Conservation (phyloP, 1,284 basidiomycete genomes). For the Meripilus lineatus region DNA sequence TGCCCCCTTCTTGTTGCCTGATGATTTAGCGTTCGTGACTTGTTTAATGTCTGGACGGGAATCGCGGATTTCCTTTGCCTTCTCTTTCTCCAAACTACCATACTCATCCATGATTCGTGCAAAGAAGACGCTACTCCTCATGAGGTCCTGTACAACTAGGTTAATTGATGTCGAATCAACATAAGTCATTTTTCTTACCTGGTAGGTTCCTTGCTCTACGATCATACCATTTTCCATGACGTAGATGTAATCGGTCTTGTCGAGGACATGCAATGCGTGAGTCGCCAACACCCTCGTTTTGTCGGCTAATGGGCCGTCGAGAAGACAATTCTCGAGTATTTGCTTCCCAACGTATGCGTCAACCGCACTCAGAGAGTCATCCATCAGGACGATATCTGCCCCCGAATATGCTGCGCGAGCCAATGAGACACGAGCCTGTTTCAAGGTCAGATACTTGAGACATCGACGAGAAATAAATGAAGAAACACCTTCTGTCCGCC, state of each 20-base stretch:
- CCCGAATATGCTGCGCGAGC: conserved; percentile 78
- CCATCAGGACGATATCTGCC: conserved; percentile 69
- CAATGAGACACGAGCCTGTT: conserved; percentile 72
- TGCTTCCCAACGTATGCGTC: conserved; percentile 65
- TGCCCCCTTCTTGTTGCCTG: conserved; percentile 8
- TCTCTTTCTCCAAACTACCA: conserved; percentile 38
- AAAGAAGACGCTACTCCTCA: conserved; percentile 48
- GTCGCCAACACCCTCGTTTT: conserved; percentile 76
- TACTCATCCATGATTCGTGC: conserved; percentile 59
- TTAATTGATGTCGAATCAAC: neutral
- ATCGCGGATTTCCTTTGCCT: conserved; percentile 22
- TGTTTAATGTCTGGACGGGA: neutral
- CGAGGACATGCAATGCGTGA: conserved; percentile 70
- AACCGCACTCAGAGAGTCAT: conserved; percentile 70
- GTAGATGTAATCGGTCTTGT: conserved; percentile 65
- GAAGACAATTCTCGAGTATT: conserved; percentile 57
- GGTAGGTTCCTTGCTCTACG: conserved; percentile 59
- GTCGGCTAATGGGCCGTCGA: conserved; percentile 49
- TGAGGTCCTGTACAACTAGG: conserved; percentile 38
- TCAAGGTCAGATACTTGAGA: conserved; percentile 29
- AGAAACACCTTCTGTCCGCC: conserved; percentile 48
- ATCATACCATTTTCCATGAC: conserved; percentile 69
- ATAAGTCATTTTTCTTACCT: conserved; percentile 28
- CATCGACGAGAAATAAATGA: conserved; percentile 1
- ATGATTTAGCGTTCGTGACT: conserved; percentile 9